Evolutionary conservation across 139 green algal genomes (phyloP), one percentile per base, ranked within the genome.

Genomic region (Chlamydomonas applanata): DNA sequence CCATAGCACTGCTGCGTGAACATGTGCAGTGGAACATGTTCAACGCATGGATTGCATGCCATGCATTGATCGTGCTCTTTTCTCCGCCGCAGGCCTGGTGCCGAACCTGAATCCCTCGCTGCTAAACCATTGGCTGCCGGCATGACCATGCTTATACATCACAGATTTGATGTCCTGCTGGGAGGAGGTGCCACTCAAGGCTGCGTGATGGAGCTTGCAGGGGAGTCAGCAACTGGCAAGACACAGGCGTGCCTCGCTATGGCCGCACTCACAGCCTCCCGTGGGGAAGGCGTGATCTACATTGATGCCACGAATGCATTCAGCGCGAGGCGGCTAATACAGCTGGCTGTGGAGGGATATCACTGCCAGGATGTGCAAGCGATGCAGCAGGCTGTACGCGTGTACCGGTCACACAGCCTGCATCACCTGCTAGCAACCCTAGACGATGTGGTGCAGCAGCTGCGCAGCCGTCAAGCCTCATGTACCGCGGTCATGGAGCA

Each of bases 301-400:
- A 32, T 89, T 17, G 86, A 91, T 80, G 89, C 82, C 35, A 79
- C 72, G 19, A 78, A 70, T 35, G 70, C 67, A 29, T 91, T 91
- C 78, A 72, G 33, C 4, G 34, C 77, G 0, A 32, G 53, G 29
- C 34, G 76, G 16, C 30, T 81, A 1, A 32, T 69, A 57, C 30
- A 52, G 33, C 33, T 80, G 67, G 67, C 74, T 22, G 40, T 49
- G 66, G 40, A 54, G 62, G 62, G 62, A 25, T 45, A 32, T 0
- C 36, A 49, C 7, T 49, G 40, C 40, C 11, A 7, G 40, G 40
- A 49, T 49, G 40, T 49, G 40, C 40, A 7, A 49, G 40, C 40
- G 11, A 49, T 49, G 40, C 40, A 19, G 40, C 13, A 63, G 24
- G 40, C 22, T 35, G 16, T n/a, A 33, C 24, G 11, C 32, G 25